These are phyloP conservation scores for Hanseniaspora hatyaiensis DNA, from an alignment of 805 yeast genomes.

Conservation along the genomic window DNA sequence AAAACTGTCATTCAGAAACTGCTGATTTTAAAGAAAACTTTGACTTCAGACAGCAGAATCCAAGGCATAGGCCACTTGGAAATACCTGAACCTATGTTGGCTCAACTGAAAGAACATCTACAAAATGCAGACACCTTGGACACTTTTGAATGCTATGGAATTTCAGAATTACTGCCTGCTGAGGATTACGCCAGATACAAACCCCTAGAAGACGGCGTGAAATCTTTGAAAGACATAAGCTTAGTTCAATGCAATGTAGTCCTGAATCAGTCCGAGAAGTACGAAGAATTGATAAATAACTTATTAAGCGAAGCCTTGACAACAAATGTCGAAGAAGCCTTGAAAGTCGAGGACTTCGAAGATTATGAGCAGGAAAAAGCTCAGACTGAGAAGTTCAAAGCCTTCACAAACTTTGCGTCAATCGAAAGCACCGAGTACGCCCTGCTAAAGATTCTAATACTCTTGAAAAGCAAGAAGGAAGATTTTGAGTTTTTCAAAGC, in stretches of 20 bases:
- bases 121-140: background rate
- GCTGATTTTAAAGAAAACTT: background rate
- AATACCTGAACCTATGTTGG: background rate
- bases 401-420: background rate
- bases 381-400: background rate
- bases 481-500: conserved; percentile 1
- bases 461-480: conserved; percentile 1
- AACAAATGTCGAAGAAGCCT: background rate
- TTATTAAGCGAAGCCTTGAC: background rate
- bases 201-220: too few species aligned
- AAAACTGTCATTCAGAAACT: background rate
- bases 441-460: background rate
- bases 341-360: background rate
- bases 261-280: background rate
- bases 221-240: background rate
- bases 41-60: background rate
- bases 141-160: background rate
- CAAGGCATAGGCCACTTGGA: background rate
- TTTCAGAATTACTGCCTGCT: background rate
- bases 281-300: background rate
- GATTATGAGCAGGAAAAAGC: background rate
- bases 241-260: conserved; percentile 1
- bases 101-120: background rate
- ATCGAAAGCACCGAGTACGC: background rate
- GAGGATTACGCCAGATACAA: background rate